These are phyloP conservation scores for Macrocystidia cucumis DNA, from an alignment of 1,284 basidiomycete genomes.

Conservation along the genomic window DNA sequence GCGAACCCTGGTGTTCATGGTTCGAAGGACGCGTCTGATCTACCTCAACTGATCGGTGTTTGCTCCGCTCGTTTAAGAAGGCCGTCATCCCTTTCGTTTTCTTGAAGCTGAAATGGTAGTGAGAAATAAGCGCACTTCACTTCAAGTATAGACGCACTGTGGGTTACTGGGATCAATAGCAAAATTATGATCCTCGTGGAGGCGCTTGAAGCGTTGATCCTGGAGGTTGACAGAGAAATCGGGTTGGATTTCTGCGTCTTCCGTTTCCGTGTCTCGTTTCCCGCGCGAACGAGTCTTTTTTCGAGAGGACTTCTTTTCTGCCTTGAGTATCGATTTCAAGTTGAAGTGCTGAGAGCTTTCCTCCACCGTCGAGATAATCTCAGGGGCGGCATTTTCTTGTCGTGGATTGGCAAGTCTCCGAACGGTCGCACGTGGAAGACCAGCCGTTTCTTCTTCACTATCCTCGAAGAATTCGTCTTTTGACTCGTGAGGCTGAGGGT, in stretches of 20 bases:
- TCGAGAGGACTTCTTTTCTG: slow-evolving; percentile 61
- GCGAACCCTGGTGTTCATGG: slow-evolving; percentile 9
- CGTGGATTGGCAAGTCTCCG: not conserved
- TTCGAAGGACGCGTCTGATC: slow-evolving; percentile 11
- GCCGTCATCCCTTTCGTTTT: slow-evolving; percentile 86
- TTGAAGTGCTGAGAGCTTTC: slow-evolving; percentile 83
- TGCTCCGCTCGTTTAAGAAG: slow-evolving; percentile 67
- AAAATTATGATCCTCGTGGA: slow-evolving; percentile 89
- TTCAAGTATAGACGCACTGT: slow-evolving; percentile 55
- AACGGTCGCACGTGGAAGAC: slow-evolving; percentile 2
- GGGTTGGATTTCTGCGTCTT: slow-evolving; percentile 58
- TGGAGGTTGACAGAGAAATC: slow-evolving; percentile 83
- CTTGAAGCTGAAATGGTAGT: slow-evolving; percentile 56
- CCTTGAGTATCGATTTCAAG: slow-evolving; percentile 84
- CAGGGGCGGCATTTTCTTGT: slow-evolving; percentile 8
- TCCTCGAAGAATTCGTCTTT: slow-evolving; percentile 71
- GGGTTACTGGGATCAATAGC: slow-evolving; percentile 97
- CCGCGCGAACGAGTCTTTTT: slow-evolving; percentile 47
- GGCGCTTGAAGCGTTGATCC: slow-evolving; percentile 82
- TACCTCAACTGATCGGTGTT: slow-evolving; percentile 40
- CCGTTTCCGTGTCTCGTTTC: slow-evolving; percentile 31
- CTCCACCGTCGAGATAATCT: slow-evolving; percentile 52
- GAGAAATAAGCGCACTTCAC: slow-evolving; percentile 4
- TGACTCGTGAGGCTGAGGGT: slow-evolving; percentile 15
- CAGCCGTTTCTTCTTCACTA: slow-evolving; percentile 28